Evolutionary conservation across 2,329 filamentous ascomycete species (phyloP).

Genomic region (Sporothrix brasiliensis): DNA sequence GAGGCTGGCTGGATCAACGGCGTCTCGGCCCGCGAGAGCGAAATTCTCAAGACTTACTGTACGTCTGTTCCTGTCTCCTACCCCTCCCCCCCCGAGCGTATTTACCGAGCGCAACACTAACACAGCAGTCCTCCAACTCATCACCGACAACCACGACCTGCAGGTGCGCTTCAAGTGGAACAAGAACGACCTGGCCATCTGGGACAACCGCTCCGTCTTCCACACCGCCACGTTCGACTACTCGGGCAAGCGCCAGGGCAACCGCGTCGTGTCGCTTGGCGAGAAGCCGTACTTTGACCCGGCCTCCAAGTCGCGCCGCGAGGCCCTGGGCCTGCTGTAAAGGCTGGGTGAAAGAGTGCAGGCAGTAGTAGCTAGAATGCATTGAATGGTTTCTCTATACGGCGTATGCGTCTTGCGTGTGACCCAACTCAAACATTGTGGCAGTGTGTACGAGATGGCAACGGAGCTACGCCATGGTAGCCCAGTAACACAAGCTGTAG

Average conservation of each 20-base stretch:
- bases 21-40: slow-evolving; percentile 43
- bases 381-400: not conserved
- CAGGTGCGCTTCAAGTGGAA: slow-evolving; percentile 42
- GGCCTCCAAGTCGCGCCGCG: slow-evolving; percentile 39
- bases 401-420: not conserved
- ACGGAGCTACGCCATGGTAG: no score
- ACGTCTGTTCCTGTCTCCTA: no score
- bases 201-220: slow-evolving; percentile 42
- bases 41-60: slow-evolving; percentile 40
- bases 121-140: slow-evolving; percentile 39
- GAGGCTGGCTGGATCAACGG: slow-evolving; percentile 41
- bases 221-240: slow-evolving; percentile 42
- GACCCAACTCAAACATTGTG: not conserved
- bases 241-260: slow-evolving; percentile 40
- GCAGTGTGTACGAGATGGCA: not conserved
- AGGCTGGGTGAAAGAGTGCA: no score
- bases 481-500: not conserved
- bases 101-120: not conserved
- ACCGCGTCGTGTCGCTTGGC: slow-evolving; percentile 41
- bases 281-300: slow-evolving; percentile 42
- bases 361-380: not conserved
- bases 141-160: slow-evolving; percentile 42
- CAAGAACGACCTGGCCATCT: slow-evolving; percentile 41
- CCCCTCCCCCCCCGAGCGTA: no score
- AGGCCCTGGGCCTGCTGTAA: slow-evolving; percentile 37